These are phyloP conservation scores for Lentinula novae-zelandiae DNA, from an alignment of 1,284 basidiomycete species.

Conservation along the genomic window DNA sequence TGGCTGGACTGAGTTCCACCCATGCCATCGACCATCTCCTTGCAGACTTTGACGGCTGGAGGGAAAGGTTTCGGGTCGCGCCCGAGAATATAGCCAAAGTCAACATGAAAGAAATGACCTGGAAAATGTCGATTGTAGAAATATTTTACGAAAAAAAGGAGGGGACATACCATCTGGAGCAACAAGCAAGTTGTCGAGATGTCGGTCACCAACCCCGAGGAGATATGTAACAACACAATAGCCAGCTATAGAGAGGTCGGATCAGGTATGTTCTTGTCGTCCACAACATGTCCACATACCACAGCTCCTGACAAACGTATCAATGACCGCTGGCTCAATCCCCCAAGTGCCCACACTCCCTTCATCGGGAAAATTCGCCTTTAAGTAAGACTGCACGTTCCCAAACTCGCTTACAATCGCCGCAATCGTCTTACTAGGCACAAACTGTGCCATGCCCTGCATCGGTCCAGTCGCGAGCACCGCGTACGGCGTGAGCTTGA, in stretches of 20 bases:
- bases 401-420: slow-evolving; percentile 91
- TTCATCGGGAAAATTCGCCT: slow-evolving; percentile 85
- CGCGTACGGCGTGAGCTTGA: slow-evolving; percentile 90
- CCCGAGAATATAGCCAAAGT: slow-evolving; percentile 98
- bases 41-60: slow-evolving; percentile 97
- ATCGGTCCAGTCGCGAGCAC: slow-evolving; percentile 90
- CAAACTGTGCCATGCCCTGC: slow-evolving; percentile 97
- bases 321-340: slow-evolving; percentile 88
- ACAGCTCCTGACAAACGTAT: slow-evolving; percentile 96
- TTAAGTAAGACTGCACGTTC: slow-evolving; percentile 87
- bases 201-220: slow-evolving; percentile 95
- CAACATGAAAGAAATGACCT: slow-evolving; percentile 92
- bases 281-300: slow-evolving; percentile 45
- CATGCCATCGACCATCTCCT: slow-evolving; percentile 99
- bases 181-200: slow-evolving; percentile 93
- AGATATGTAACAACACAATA: slow-evolving; percentile 98
- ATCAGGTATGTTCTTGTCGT: slow-evolving; percentile 9
- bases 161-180: slow-evolving; percentile 75
- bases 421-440: slow-evolving; percentile 93
- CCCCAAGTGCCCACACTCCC: slow-evolving; percentile 91
- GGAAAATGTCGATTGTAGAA: not conserved
- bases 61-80: slow-evolving; percentile 98
- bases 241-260: slow-evolving; percentile 60
- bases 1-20: slow-evolving; percentile 91
- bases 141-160: not conserved